A percentile compares a stretch with the other conserved stretches of the same genome.
Evolutionary conservation across 2,329 filamentous ascomycete species (phyloP).

Genomic region (Trichoderma sp.): DNA sequence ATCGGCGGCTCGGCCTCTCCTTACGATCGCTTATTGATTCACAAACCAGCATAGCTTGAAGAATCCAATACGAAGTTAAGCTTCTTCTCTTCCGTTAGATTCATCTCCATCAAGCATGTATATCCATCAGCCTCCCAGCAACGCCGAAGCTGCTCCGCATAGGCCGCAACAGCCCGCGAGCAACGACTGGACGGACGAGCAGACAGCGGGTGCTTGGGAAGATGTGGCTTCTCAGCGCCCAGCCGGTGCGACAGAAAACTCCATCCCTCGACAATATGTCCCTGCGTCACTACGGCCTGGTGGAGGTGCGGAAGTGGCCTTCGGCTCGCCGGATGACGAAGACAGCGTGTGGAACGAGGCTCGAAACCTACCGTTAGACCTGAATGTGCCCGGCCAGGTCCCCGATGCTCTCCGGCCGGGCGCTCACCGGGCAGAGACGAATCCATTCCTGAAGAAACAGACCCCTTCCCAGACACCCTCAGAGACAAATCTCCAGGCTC

Average conservation of each 20-base stretch:
- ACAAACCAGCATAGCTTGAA: neutral
- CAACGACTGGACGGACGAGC: constrained; percentile 14
- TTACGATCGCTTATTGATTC: neutral
- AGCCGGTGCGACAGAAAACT: neutral
- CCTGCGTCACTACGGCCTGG: constrained; percentile 39
- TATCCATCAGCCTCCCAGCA: constrained; percentile 4
- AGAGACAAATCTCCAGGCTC: neutral
- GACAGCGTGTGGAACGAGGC: constrained; percentile 37
- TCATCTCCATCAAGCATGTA: neutral
- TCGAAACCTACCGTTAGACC: constrained; percentile 25
- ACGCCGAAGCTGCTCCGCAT: neutral
- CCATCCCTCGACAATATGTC: constrained; percentile 25
- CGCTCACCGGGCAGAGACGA: constrained; percentile 45
- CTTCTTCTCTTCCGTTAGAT: too few species aligned
- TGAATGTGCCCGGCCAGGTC: constrained; percentile 26
- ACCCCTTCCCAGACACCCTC: constrained; percentile 40
- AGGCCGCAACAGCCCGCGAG: neutral
- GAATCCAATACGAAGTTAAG: neutral
- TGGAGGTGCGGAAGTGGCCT: constrained; percentile 21
- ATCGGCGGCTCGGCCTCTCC: neutral
- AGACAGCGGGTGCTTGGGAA: constrained; percentile 12
- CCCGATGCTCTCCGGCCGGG: constrained; percentile 40
- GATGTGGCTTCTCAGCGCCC: constrained; percentile 14
- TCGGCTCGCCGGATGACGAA: constrained; percentile 29
- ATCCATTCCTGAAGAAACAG: constrained; percentile 56